Evolutionary conservation across 2,329 filamentous ascomycete genomes (phyloP).

Genomic region (Arthrobotrys conoides): DNA sequence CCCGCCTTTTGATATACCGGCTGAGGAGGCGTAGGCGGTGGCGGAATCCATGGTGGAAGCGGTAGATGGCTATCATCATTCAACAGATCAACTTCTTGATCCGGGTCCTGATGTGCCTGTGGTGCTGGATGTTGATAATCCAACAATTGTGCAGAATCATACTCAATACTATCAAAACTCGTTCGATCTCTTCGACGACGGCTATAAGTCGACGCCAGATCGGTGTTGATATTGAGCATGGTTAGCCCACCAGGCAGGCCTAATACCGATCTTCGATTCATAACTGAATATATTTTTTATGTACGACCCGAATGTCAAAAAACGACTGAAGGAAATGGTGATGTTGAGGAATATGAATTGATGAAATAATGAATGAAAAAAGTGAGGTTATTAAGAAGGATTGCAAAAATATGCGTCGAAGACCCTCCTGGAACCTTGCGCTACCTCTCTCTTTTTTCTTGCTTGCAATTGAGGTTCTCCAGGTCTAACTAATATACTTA

Average conservation of each 20-base stretch:
- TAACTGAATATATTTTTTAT: neutral
- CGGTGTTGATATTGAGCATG: conserved; percentile 25
- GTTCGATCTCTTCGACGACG: conserved; percentile 15
- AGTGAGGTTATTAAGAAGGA: neutral
- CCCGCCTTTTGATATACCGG: conserved; percentile 8
- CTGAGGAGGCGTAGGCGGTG: conserved; percentile 2
- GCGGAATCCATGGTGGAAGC: conserved; percentile 5
- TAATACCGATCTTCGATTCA: conserved; percentile 29
- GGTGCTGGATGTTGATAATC: conserved; percentile 20
- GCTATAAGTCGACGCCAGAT: neutral
- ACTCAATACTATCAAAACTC: conserved; percentile 26
- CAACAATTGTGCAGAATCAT: conserved; percentile 8
- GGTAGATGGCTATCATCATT: conserved; percentile 25
- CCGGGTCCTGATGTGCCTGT: conserved; percentile 22
- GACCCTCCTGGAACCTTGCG: conserved; percentile 8
- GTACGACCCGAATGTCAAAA: neutral
- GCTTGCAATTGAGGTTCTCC: neutral
- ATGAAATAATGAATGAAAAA: neutral
- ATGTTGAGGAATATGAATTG: neutral
- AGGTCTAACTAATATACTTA: neutral
- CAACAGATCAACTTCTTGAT: conserved; percentile 28
- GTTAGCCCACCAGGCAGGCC: conserved; percentile 9
- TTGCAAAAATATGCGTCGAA: neutral
- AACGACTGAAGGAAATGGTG: neutral
- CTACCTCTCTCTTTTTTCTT: neutral